These are phyloP conservation scores for Claviceps africana DNA, from an alignment of 2,329 filamentous ascomycete genomes.

Conservation along the genomic window DNA sequence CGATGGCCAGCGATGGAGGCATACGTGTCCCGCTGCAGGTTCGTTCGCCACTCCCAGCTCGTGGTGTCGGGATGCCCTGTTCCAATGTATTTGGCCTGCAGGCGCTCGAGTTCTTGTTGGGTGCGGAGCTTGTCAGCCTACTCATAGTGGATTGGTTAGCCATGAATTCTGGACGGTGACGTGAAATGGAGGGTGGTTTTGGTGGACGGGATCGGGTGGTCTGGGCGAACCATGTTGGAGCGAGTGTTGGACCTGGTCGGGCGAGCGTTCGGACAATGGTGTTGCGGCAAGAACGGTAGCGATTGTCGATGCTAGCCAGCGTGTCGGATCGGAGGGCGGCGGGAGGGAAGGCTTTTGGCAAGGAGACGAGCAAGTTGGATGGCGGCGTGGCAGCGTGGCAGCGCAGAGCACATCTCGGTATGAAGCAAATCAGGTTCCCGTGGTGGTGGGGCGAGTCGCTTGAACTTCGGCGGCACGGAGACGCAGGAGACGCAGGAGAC, in stretches of 20 bases:
- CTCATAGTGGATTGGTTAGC: neutral
- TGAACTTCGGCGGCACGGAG: constrained; percentile 4
- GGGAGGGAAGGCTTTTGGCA: no score
- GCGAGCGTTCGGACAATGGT: neutral
- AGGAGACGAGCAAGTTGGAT: neutral
- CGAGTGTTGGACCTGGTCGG: neutral
- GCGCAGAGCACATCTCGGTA: neutral
- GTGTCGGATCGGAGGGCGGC: no score
- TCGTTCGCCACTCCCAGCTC: constrained; percentile 93
- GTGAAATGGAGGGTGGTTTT: neutral
- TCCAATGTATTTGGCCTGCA: constrained; percentile 90
- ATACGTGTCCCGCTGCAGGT: constrained; percentile 88
- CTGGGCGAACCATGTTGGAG: neutral
- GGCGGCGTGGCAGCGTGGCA: neutral
- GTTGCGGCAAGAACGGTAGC: neutral
- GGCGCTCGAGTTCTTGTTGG: constrained; percentile 91
- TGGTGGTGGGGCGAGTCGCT: neutral
- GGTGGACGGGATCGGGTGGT: neutral
- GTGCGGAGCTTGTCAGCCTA: constrained; percentile 95
- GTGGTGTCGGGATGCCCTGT: constrained; percentile 95
- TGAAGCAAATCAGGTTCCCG: neutral
- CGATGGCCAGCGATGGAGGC: constrained; percentile 82
- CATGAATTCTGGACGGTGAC: neutral
- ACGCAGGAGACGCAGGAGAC: no score
- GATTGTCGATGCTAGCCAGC: no score